A percentile compares a stretch with the other conserved stretches of the same genome.
Conservation (phyloP, 305 asterid genomes). For the Withania somnifera region DNA sequence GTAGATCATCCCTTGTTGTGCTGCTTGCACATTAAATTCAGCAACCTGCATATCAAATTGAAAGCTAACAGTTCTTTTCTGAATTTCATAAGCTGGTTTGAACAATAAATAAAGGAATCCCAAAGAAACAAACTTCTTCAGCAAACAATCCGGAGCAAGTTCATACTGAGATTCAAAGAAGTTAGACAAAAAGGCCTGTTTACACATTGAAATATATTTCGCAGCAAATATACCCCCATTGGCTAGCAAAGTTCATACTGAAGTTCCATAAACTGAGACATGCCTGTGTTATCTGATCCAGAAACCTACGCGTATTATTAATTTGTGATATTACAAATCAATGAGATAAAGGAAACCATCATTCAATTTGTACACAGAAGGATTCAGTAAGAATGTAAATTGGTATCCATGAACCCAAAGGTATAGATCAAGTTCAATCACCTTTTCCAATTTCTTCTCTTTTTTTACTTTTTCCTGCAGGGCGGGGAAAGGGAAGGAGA, state of each 20-base stretch:
- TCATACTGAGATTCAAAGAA: background rate
- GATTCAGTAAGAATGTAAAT: background rate
- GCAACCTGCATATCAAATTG: conserved; percentile 56
- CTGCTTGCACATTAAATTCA: conserved; percentile 88
- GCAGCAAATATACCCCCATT: background rate
- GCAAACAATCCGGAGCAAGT: background rate
- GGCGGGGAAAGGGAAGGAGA: background rate
- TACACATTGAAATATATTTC: background rate
- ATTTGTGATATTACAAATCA: background rate
- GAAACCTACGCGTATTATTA: background rate
- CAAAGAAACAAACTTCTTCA: background rate
- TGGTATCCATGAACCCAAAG: background rate
- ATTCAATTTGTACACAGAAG: background rate
- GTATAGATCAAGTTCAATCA: background rate
- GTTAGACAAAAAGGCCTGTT: background rate
- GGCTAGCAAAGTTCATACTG: background rate
- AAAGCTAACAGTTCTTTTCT: background rate
- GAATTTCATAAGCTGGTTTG: background rate
- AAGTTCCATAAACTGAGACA: background rate
- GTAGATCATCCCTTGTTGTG: conserved; percentile 90
- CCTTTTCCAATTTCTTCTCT: background rate
- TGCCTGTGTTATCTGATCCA: background rate
- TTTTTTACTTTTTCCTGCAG: background rate
- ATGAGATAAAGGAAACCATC: background rate
- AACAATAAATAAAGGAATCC: background rate